A percentile compares a stretch with the other conserved stretches of the same genome.
phyloP scores from a whole-genome alignment of 805 yeast species.

The Diddensiella transvaalensis region DNA sequence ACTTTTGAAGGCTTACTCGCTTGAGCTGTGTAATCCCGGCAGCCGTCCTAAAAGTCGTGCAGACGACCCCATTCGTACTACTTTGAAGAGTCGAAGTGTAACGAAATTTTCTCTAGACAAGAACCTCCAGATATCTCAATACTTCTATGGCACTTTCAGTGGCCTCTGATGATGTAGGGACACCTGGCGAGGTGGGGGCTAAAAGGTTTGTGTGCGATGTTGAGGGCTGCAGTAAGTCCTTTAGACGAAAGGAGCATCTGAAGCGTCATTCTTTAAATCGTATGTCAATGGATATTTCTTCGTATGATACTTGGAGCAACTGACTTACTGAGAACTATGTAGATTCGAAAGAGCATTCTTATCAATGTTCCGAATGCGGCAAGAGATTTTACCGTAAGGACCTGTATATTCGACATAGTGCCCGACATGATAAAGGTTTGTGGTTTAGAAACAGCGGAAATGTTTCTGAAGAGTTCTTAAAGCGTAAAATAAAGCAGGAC shows the following conservation, averaged over 20 bases:
- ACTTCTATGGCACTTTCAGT: too few species aligned
- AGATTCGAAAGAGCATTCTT: not conserved
- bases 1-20: too few species aligned
- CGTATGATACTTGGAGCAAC: not conserved
- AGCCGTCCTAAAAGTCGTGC: too few species aligned
- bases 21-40: too few species aligned
- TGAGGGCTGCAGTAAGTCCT: not conserved
- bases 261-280: not conserved
- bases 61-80: too few species aligned
- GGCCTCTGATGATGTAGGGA: too few species aligned
- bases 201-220: not conserved
- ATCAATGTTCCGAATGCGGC: conserved; percentile 36
- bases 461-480: not conserved
- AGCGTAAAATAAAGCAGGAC: not conserved
- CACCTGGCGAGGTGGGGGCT: too few species aligned
- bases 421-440: conserved; percentile 23
- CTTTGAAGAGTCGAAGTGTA: too few species aligned
- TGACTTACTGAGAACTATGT: not conserved
- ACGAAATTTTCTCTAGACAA: too few species aligned
- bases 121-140: too few species aligned
- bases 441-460: conserved; percentile 19
- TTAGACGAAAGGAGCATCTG: not conserved
- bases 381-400: conserved; percentile 51
- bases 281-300: not conserved
- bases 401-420: conserved; percentile 50